Percentiles rank a stretch among this genome's conserved stretches.
These are phyloP conservation scores for Pichia ethanolica DNA, from an alignment of 805 yeast genomes.

Conservation along the genomic window DNA sequence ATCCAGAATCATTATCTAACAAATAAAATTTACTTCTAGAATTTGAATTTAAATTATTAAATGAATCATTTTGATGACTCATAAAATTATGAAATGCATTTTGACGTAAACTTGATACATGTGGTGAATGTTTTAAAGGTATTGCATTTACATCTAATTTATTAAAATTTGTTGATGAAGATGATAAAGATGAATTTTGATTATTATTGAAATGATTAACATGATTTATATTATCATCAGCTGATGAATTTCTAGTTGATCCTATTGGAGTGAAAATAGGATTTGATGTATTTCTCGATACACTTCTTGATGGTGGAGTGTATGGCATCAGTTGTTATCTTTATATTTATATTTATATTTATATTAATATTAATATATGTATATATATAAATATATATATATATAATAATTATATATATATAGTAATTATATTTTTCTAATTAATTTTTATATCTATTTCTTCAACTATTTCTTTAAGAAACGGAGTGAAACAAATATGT, in stretches of 20 bases:
- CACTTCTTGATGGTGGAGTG: conserved; percentile 1
- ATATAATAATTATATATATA: too few species aligned
- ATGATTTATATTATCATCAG: not conserved
- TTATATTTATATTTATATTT: too few species aligned
- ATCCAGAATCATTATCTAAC: conserved; percentile 9
- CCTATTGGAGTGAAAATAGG: not conserved
- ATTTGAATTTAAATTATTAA: conserved; percentile 1
- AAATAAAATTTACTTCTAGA: conserved; percentile 10
- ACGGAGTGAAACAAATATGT: too few species aligned
- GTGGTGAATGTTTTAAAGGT: not conserved
- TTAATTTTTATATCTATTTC: too few species aligned
- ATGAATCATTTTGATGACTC: conserved; percentile 4
- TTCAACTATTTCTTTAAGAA: too few species aligned
- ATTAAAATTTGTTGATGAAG: not conserved
- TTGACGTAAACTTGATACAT: not conserved
- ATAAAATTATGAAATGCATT: conserved; percentile 7
- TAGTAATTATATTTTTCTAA: too few species aligned
- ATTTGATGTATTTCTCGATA: not conserved
- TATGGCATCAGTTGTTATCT: too few species aligned
- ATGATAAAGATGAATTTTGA: too few species aligned
- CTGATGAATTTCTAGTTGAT: too few species aligned
- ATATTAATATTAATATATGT: too few species aligned
- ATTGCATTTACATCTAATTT: not conserved
- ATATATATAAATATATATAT: too few species aligned
- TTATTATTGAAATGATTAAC: too few species aligned